Base-by-base conservation (phyloP, 1,284 basidiomycete species). In the Cryptococcus sp. region DNA sequence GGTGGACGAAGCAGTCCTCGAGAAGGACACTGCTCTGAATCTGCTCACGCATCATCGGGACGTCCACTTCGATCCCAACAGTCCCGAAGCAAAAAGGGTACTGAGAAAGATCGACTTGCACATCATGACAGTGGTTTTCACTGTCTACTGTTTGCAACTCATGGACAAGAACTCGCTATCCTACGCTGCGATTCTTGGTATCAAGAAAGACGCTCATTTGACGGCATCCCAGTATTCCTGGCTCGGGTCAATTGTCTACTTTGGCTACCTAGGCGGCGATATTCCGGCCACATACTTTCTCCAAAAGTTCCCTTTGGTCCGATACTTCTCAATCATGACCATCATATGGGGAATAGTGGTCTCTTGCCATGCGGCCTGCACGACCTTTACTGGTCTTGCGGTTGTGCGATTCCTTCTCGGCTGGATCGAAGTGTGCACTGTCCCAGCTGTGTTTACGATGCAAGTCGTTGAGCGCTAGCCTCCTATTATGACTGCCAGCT, bases 171-270 rank as follows among this genome's bases (percentile, higher is more conserved):
- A 40, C 3, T 46, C 46, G 4, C 40, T 58, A n/a, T 54, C 52
- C 13, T 58, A 58, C 41, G 57, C 50, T 10, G 43, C 58, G 0
- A 53, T 60, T 41, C 45, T 52, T 35, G 58, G 58, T 10, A 23
- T 60, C 20, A 50, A 43, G 19, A 43, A 47, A 5, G 58, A 43
- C 19, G 52, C 55, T 13, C 16, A 60, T 17, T 41, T 60, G 43
- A 45, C 45, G 11, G 13, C 52, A 15, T 20, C 39, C 17, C 23
- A 48, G 22, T 63, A 60, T 45, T 54, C 58, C 20, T 63, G 62
- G 62, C 57, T 63, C 23, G 62, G 60, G 13, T 56, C 53, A 17
- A 57, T 64, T 19, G 60, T 64, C 35, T 64, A 64, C 54, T 58
- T 64, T 54, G 62, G 58, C 5, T 56, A 38, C 49, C 54, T 60